These are phyloP conservation scores for Lentinus brumalis DNA, from an alignment of 768 basidiomycete species.

Conservation along the genomic window DNA sequence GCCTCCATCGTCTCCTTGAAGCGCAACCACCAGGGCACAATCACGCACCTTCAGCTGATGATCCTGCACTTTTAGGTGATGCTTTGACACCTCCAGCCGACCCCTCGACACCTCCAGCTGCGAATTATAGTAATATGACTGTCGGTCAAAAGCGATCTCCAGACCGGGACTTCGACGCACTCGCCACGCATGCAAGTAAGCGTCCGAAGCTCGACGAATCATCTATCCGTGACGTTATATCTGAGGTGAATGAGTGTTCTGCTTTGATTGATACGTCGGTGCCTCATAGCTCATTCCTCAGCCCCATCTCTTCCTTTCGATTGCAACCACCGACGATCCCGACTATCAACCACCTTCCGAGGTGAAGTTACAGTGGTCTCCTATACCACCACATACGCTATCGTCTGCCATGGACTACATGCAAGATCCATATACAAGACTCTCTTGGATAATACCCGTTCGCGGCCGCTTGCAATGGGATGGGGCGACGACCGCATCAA, in stretches of 20 bases:
- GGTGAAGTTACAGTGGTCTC: background rate
- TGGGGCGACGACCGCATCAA: slow-evolving; percentile 7
- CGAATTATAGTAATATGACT: background rate
- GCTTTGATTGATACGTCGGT: too few species aligned
- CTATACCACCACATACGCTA: slow-evolving; percentile 14
- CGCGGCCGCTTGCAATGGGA: slow-evolving; percentile 21
- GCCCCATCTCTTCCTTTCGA: slow-evolving; percentile 6
- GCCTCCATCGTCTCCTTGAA: background rate
- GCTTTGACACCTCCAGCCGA: background rate
- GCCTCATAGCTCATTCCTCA: background rate
- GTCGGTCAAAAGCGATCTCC: background rate
- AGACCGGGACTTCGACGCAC: background rate
- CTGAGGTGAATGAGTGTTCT: background rate
- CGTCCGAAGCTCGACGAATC: background rate
- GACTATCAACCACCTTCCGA: background rate
- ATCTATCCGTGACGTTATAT: background rate
- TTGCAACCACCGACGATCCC: background rate
- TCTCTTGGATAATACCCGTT: slow-evolving; percentile 23
- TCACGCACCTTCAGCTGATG: too few species aligned
- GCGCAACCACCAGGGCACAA: background rate
- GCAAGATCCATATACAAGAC: slow-evolving; percentile 5
- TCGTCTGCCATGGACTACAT: background rate
- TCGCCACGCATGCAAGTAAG: background rate
- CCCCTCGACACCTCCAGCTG: background rate
- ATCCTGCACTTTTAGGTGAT: background rate